Evolutionary conservation across 2,329 filamentous ascomycete genomes (phyloP).

Genomic region (Fusarium kyushuense): DNA sequence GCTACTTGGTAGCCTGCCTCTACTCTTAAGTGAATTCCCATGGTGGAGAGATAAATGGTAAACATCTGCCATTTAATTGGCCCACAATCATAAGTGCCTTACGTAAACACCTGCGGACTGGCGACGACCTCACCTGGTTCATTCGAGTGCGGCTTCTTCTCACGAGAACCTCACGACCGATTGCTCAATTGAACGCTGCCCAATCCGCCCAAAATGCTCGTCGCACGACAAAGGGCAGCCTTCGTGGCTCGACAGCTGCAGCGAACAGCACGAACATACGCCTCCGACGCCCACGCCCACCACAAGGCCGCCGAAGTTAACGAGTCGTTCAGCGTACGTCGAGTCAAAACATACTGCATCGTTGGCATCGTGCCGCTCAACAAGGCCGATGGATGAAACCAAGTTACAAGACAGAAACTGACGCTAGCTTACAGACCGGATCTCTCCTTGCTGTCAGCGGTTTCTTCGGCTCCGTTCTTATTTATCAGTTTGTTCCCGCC

Average conservation of each 20-base stretch:
- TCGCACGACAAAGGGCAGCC: slow-evolving; percentile 61
- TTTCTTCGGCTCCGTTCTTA: slow-evolving; percentile 58
- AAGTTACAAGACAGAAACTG: slow-evolving; percentile 26
- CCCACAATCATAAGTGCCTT: slow-evolving; percentile 31
- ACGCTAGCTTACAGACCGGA: slow-evolving; percentile 55
- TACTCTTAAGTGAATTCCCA: background rate
- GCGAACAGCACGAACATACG: slow-evolving; percentile 62
- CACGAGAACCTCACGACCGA: slow-evolving; percentile 47
- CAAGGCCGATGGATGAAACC: background rate
- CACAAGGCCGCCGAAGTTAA: slow-evolving; percentile 62
- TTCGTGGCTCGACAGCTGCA: slow-evolving; percentile 54
- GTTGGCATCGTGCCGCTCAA: slow-evolving; percentile 12
- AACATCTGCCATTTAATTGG: slow-evolving; percentile 44
- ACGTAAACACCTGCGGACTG: slow-evolving; percentile 48
- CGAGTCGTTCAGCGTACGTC: slow-evolving; percentile 69
- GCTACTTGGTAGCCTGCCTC: no score
- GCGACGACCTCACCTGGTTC: slow-evolving; percentile 49
- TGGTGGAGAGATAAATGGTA: slow-evolving; percentile 31
- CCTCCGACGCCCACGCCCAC: slow-evolving; percentile 64
- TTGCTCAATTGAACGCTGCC: slow-evolving; percentile 52
- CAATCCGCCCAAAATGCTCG: slow-evolving; percentile 54
- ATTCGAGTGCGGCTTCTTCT: slow-evolving; percentile 42
- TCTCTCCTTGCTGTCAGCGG: slow-evolving; percentile 61
- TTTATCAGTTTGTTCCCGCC: slow-evolving; percentile 64
- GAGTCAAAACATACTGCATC: slow-evolving; percentile 48